A percentile compares a stretch with the other conserved stretches of the same genome.
phyloP scores from a whole-genome alignment of 2,329 filamentous ascomycete species.

The Aspergillus transmontanensis region DNA sequence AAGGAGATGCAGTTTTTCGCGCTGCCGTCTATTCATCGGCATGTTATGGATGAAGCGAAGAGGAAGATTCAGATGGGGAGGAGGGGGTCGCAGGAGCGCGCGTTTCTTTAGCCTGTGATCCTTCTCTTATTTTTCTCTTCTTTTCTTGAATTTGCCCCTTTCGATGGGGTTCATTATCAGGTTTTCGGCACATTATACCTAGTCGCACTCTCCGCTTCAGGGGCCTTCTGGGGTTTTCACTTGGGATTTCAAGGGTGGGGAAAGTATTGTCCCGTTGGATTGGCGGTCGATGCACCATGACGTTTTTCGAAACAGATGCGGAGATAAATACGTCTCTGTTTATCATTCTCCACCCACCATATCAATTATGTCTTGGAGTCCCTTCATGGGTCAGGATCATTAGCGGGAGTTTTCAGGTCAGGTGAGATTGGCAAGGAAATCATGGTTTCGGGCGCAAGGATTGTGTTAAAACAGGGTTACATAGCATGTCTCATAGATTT shows the following conservation, averaged over 20 bases:
- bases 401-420: neutral
- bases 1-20: conserved; percentile 36
- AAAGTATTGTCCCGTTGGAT: neutral
- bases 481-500: neutral
- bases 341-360: neutral
- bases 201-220: neutral
- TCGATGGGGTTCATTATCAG: neutral
- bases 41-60: conserved; percentile 27
- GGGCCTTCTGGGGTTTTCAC: neutral
- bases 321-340: neutral
- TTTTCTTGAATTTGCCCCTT: neutral
- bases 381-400: neutral
- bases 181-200: neutral
- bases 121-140: neutral
- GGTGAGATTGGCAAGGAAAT: neutral
- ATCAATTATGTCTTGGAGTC: neutral
- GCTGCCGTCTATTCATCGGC: conserved; percentile 28
- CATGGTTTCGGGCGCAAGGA: neutral
- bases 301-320: conserved; percentile 13
- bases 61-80: conserved; percentile 8
- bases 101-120: conserved; percentile 8
- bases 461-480: neutral
- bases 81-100: conserved; percentile 10
- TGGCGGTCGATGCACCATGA: conserved; percentile 18
- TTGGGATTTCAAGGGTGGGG: neutral